Conservation (phyloP, 2,329 filamentous ascomycete species). For the Pseudogymnoascus sp. region DNA sequence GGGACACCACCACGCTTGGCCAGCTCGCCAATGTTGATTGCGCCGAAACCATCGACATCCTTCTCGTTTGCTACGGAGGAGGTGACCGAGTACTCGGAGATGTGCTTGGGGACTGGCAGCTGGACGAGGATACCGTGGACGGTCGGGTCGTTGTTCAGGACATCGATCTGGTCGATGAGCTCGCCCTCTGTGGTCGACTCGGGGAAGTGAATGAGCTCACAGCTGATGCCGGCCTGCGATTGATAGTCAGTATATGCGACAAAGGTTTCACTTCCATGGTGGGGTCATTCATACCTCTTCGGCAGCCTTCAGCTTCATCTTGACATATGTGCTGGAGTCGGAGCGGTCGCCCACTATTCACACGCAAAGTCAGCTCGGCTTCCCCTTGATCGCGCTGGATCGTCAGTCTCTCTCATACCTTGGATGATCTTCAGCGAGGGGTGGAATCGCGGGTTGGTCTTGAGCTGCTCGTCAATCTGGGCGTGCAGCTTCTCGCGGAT, state of each 20-base stretch:
- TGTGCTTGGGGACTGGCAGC: slow-evolving; percentile 77
- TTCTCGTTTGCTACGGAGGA: slow-evolving; percentile 88
- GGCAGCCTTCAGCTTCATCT: slow-evolving; percentile 98
- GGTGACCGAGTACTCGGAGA: slow-evolving; percentile 84
- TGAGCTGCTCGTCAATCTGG: slow-evolving; percentile 75
- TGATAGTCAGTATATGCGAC: slow-evolving; percentile 18
- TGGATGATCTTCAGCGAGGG: slow-evolving; percentile 92
- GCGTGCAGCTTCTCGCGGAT: slow-evolving; percentile 74
- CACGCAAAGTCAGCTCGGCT: slow-evolving; percentile 14
- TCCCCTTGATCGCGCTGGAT: slow-evolving; percentile 16
- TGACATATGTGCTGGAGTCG: slow-evolving; percentile 98
- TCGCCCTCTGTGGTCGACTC: slow-evolving; percentile 76
- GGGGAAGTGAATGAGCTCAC: slow-evolving; percentile 75
- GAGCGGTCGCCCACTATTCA: slow-evolving; percentile 74
- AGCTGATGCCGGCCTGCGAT: slow-evolving; percentile 75
- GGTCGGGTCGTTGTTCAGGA: slow-evolving; percentile 74
- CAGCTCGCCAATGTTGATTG: slow-evolving; percentile 89
- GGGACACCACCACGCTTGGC: slow-evolving; percentile 89
- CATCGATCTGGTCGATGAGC: slow-evolving; percentile 70
- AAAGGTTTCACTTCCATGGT: slow-evolving; percentile 14
- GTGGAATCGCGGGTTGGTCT: slow-evolving; percentile 75
- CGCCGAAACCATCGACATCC: slow-evolving; percentile 95
- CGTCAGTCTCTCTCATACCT: slow-evolving; percentile 46
- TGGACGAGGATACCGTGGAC: slow-evolving; percentile 94
- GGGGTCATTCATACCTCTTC: slow-evolving; percentile 55